Evolutionary conservation across 345 rosid species (phyloP).

Genomic region (Adansonia digitata): DNA sequence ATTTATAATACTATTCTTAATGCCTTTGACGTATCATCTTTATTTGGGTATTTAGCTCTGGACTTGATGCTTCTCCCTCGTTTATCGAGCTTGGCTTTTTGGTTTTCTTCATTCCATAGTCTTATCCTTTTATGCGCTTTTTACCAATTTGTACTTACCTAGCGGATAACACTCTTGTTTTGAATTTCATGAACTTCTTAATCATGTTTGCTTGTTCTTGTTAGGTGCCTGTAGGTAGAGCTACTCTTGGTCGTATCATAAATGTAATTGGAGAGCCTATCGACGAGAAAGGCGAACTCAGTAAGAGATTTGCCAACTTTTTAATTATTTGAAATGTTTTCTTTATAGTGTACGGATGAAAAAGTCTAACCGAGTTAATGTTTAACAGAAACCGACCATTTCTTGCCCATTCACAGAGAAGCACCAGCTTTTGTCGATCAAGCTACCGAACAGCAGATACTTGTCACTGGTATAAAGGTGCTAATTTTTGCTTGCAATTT

Average conservation of each 20-base stretch:
- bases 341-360: neutral
- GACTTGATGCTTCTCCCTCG: neutral
- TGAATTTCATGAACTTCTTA: neutral
- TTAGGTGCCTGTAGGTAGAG: conserved; percentile 97
- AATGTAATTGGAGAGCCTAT: conserved; percentile 98
- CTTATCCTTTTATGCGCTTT: neutral
- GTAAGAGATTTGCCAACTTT: conserved; percentile 38
- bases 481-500: neutral
- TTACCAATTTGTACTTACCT: neutral
- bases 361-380: neutral
- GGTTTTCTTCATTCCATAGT: neutral
- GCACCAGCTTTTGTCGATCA: conserved; percentile 93
- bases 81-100: neutral
- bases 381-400: conserved; percentile 76
- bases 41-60: neutral
- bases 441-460: conserved; percentile 91
- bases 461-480: conserved; percentile 97
- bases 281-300: conserved; percentile 79
- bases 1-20: neutral
- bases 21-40: neutral
- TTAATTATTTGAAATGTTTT: neutral
- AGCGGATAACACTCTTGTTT: neutral
- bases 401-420: conserved; percentile 90
- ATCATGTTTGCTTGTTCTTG: neutral
- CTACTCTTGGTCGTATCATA: conserved; percentile 94